A percentile compares a stretch with the other conserved stretches of the same genome.
Evolutionary conservation across 768 basidiomycete species (phyloP).

Genomic region (Gymnopilus dilepis): DNA sequence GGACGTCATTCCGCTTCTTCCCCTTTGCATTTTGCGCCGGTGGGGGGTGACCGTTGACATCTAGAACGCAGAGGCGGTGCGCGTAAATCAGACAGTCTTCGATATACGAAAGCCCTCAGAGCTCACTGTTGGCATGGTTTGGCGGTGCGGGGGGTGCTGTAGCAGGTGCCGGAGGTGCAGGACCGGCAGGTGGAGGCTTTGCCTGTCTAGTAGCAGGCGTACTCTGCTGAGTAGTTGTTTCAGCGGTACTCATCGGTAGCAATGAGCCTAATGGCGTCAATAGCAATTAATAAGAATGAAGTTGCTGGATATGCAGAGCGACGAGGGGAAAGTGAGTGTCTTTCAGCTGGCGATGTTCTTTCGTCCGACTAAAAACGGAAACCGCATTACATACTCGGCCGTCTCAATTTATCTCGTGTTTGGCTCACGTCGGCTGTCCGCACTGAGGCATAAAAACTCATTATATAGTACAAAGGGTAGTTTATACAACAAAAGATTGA

Average conservation of each 20-base stretch:
- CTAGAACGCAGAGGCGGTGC: slow-evolving; percentile 38
- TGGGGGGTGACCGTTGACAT: slow-evolving; percentile 47
- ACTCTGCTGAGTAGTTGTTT: slow-evolving; percentile 39
- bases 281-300: slow-evolving; percentile 3
- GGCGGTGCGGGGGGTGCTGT: slow-evolving; percentile 62
- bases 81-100: slow-evolving; percentile 33
- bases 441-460: not conserved
- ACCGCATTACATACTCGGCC: slow-evolving; percentile 4
- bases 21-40: slow-evolving; percentile 48
- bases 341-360: slow-evolving; percentile 17
- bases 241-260: slow-evolving; percentile 55
- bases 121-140: slow-evolving; percentile 40
- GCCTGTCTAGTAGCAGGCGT: slow-evolving; percentile 43
- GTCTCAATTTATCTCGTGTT: slow-evolving; percentile 7
- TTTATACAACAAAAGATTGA: no score
- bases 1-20: slow-evolving; percentile 77
- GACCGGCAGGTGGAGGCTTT: slow-evolving; percentile 61
- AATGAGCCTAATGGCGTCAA: slow-evolving; percentile 2
- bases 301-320: not conserved
- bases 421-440: not conserved
- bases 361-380: slow-evolving; percentile 12
- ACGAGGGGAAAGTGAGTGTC: slow-evolving; percentile 9
- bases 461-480: not conserved
- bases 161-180: slow-evolving; percentile 65
- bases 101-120: slow-evolving; percentile 32